These are phyloP conservation scores for Trifolium subterraneum DNA, from an alignment of 306 rosid species.

Conservation along the genomic window DNA sequence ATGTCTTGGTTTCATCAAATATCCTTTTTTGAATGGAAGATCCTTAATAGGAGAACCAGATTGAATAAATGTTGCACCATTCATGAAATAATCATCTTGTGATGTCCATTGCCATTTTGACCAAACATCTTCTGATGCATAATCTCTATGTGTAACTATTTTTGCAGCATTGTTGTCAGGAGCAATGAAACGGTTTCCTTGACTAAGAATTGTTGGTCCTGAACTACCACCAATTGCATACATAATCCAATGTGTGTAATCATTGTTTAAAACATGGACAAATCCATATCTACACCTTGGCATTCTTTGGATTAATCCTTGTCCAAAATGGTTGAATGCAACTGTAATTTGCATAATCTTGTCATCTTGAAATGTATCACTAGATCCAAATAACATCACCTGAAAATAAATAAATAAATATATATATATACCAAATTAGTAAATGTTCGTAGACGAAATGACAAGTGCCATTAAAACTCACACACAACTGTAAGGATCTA, in stretches of 20 bases:
- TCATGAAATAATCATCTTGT: constrained; percentile 66
- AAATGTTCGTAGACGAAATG: not conserved
- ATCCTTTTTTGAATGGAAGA: constrained; percentile 23
- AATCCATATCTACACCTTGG: constrained; percentile 81
- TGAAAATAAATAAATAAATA: too few relatives aligned
- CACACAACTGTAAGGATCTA: not conserved
- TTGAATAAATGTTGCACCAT: constrained; percentile 65
- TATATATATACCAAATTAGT: not conserved
- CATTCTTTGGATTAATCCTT: constrained; percentile 81
- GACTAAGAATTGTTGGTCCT: constrained; percentile 80
- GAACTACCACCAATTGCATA: constrained; percentile 87
- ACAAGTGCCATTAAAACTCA: too few relatives aligned
- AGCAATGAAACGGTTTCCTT: constrained; percentile 83
- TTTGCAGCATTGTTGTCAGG: constrained; percentile 48
- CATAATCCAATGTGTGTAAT: constrained; percentile 89
- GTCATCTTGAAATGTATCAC: constrained; percentile 50
- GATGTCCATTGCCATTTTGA: constrained; percentile 73
- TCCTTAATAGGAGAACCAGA: constrained; percentile 46
- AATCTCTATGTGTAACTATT: constrained; percentile 67
- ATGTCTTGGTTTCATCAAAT: constrained; percentile 52
- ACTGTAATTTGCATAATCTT: constrained; percentile 77
- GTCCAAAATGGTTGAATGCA: constrained; percentile 90
- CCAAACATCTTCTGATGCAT: constrained; percentile 46
- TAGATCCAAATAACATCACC: constrained; percentile 91
- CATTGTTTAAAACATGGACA: constrained; percentile 81